phyloP scores from a whole-genome alignment of 2,329 filamentous ascomycete species.

The Nigrospora sphaerica region DNA sequence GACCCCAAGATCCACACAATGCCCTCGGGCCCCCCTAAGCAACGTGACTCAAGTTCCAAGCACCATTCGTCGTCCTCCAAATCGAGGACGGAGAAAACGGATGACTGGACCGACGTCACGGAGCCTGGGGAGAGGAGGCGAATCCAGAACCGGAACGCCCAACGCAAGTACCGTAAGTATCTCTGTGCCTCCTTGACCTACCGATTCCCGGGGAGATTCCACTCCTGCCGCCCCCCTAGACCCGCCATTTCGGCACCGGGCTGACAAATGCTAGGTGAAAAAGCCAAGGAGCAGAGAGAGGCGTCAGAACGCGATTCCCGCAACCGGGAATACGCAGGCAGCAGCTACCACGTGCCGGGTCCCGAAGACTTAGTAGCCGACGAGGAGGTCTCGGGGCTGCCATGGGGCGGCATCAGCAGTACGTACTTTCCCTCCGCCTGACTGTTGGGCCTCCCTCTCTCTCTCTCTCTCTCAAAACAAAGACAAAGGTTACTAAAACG shows the following conservation, averaged over 20 bases:
- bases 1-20: conserved; percentile 9
- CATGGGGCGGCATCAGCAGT: conserved; percentile 62
- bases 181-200: neutral
- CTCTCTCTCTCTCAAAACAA: too few relatives aligned
- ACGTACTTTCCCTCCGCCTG: too few relatives aligned
- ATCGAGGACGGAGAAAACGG: conserved; percentile 32
- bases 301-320: conserved; percentile 54
- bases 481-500: too few relatives aligned
- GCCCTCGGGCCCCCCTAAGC: conserved; percentile 26
- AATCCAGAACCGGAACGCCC: conserved; percentile 70
- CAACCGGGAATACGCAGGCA: conserved; percentile 57
- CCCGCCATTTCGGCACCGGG: neutral
- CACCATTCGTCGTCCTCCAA: conserved; percentile 28
- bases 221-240: neutral
- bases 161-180: conserved; percentile 66
- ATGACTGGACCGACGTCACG: conserved; percentile 64
- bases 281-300: conserved; percentile 61
- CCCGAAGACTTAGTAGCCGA: conserved; percentile 46
- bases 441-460: too few relatives aligned
- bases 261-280: conserved; percentile 48
- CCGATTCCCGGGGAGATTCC: neutral
- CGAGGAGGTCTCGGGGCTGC: conserved; percentile 55
- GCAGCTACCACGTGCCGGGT: conserved; percentile 55
- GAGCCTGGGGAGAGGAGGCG: conserved; percentile 66
- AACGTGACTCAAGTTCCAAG: conserved; percentile 21